These are phyloP conservation scores for Plenodomus tracheiphilus DNA, from an alignment of 2,329 filamentous ascomycete species.

Conservation along the genomic window DNA sequence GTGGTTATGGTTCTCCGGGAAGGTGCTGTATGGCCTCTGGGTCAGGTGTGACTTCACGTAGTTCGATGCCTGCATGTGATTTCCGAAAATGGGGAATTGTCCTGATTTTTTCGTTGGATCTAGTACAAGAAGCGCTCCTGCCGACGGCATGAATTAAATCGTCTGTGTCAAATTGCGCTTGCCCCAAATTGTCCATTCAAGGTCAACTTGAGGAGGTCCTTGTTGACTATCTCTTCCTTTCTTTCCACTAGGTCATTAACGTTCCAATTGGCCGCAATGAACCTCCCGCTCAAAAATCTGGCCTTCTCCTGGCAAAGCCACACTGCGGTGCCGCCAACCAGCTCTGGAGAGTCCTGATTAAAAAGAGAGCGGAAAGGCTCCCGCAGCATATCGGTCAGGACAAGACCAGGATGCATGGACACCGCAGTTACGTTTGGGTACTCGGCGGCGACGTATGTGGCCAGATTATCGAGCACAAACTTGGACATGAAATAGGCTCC, in stretches of 20 bases:
- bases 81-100: too few species aligned
- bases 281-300: constrained; percentile 30
- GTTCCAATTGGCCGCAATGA: constrained; percentile 32
- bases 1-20: too few species aligned
- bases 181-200: constrained; percentile 18
- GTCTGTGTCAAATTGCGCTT: not conserved
- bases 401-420: constrained; percentile 17
- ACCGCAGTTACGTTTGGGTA: constrained; percentile 18
- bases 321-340: constrained; percentile 32
- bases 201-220: constrained; percentile 17
- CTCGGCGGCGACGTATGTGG: constrained; percentile 18
- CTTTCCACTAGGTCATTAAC: constrained; percentile 32
- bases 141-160: too few species aligned
- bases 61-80: too few species aligned
- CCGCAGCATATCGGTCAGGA: constrained; percentile 18
- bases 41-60: too few species aligned
- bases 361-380: constrained; percentile 15
- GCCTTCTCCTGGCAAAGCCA: constrained; percentile 31
- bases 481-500: constrained; percentile 18
- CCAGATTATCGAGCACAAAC: constrained; percentile 9
- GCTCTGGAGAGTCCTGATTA: constrained; percentile 26
- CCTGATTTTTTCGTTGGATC: too few species aligned
- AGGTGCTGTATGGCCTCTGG: too few species aligned
- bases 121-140: too few species aligned
- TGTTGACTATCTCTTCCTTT: constrained; percentile 21